phyloP scores from a whole-genome alignment of 1,284 basidiomycete genomes.

The Malassezia obtusa region DNA sequence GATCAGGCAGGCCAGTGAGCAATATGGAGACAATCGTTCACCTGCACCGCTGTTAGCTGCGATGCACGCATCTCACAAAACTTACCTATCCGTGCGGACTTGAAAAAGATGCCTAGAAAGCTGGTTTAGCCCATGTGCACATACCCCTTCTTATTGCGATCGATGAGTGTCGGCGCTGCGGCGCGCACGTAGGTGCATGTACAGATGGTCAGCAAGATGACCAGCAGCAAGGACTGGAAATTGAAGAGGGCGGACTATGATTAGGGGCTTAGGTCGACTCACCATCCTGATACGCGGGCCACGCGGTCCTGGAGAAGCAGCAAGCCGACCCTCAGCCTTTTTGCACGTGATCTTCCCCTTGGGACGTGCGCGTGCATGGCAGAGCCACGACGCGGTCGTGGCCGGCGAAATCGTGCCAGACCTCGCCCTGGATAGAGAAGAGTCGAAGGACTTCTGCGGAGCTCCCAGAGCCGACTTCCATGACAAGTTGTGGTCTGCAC shows the following conservation, averaged over 20 bases:
- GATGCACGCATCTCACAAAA: not conserved
- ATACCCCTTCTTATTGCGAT: slow-evolving; percentile 83
- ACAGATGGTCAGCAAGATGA: slow-evolving; percentile 85
- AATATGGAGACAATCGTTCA: slow-evolving; percentile 44
- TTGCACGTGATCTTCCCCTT: not conserved
- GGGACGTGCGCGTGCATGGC: not conserved
- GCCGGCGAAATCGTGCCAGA: slow-evolving; percentile 6
- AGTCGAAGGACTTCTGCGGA: not conserved
- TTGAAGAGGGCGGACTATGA: slow-evolving; percentile 88
- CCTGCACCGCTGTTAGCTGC: slow-evolving; percentile 19
- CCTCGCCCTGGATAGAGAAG: not conserved
- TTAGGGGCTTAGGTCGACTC: not conserved
- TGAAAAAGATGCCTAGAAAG: slow-evolving; percentile 43
- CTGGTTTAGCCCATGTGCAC: slow-evolving; percentile 17
- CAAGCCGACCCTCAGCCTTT: not conserved
- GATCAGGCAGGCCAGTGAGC: slow-evolving; percentile 41
- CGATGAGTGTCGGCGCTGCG: slow-evolving; percentile 75
- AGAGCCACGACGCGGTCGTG: slow-evolving; percentile 9
- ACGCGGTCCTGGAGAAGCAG: not conserved
- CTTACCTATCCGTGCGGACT: slow-evolving; percentile 43
- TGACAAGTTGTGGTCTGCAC: not conserved
- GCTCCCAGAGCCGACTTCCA: slow-evolving; percentile 14
- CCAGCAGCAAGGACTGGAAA: slow-evolving; percentile 86
- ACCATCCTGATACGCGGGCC: not conserved
- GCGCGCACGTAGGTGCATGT: slow-evolving; percentile 92